Evolutionary conservation across 2,329 filamentous ascomycete genomes (phyloP), one percentile per base, ranked within the genome.

Genomic region (Microdochium paspali): DNA sequence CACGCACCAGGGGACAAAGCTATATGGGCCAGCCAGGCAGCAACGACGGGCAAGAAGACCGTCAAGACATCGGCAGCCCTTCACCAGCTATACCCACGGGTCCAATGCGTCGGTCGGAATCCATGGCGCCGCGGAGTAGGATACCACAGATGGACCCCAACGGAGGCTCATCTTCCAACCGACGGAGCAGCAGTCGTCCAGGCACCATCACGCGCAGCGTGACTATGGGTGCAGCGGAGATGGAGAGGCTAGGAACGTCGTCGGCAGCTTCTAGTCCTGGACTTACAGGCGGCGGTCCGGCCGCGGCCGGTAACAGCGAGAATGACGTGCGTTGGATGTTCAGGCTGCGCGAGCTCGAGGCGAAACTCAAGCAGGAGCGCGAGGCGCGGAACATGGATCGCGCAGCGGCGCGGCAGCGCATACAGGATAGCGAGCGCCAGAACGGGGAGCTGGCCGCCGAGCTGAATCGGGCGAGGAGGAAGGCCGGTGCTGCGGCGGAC

Each of bases 361-460:
- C 84, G 54, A 81, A 94, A 56, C 73, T 98, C 18, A 95, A 95
- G 64, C 83, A 87, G 43, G 93, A 98, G 68, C 73, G 93, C 13
- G 93, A 97, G 65, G 90, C 84, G 1, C 73, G 93, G 42, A 72
- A 94, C 46, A 72, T 95, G 49, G 93, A 98, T 66, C 80, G 93
- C 3, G 85, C 79, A 44, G 90, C 89, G 23, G 91, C 91, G 24
- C 73, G 87, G 47, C 85, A 90, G 68, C 73, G 91, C 46, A 64
- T 64, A n/a, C 54, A 58, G 26, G 61, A 64, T 35, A 59, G 58
- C 47, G 61, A 64, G 46, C 47, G 59, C 7, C 60, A 64, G 46
- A 62, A 61, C 31, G 58, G 50, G 23, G 60, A 64, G 50, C 57
- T 64, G 5, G 51, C 57, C 1, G 59, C 60, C 10, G 61, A 64